Conservation (phyloP, 2,329 filamentous ascomycete genomes). For the Aspergillus neotritici region DNA sequence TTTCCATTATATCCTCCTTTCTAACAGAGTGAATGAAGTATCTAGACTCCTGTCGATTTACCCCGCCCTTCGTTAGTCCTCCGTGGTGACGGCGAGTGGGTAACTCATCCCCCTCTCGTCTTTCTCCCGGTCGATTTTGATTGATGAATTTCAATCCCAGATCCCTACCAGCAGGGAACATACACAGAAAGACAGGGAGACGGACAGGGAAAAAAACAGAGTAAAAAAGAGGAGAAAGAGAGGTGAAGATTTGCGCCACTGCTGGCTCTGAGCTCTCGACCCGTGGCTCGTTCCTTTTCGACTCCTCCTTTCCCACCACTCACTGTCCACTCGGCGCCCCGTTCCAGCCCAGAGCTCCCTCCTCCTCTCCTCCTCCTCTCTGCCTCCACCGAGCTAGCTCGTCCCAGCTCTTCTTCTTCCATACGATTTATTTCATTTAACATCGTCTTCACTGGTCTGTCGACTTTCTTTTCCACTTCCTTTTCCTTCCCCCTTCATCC, state of each 20-base stretch:
- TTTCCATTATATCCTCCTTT: too few species aligned
- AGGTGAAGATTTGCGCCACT: conserved; percentile 19
- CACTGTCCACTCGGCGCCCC: conserved; percentile 2
- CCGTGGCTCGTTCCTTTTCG: conserved; percentile 21
- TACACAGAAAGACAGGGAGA: conserved; percentile 2
- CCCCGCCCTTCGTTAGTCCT: conserved; percentile 10
- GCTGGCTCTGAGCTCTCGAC: conserved; percentile 19
- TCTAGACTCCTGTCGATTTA: conserved; percentile 14
- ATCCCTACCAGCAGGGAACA: neutral
- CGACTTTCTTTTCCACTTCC: conserved; percentile 8
- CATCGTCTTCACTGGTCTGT: conserved; percentile 1
- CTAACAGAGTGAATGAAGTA: conserved; percentile 5
- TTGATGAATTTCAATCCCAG: neutral
- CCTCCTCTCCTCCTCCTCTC: too few species aligned
- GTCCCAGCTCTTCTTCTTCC: too few species aligned
- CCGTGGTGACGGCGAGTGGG: neutral
- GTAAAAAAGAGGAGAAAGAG: conserved; percentile 2
- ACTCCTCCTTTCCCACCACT: conserved; percentile 1
- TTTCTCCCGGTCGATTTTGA: conserved; percentile 1
- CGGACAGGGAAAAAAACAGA: conserved; percentile 1
- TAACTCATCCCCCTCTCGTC: conserved; percentile 2
- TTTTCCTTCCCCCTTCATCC: conserved; percentile 2
- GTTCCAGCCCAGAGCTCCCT: neutral
- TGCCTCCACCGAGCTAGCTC: too few species aligned
- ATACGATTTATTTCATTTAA: neutral